Percentiles rank a stretch among this genome's conserved stretches.
Evolutionary conservation across 495 filamentous ascomycete species (phyloP).

Genomic region (Penicillium silybi): DNA sequence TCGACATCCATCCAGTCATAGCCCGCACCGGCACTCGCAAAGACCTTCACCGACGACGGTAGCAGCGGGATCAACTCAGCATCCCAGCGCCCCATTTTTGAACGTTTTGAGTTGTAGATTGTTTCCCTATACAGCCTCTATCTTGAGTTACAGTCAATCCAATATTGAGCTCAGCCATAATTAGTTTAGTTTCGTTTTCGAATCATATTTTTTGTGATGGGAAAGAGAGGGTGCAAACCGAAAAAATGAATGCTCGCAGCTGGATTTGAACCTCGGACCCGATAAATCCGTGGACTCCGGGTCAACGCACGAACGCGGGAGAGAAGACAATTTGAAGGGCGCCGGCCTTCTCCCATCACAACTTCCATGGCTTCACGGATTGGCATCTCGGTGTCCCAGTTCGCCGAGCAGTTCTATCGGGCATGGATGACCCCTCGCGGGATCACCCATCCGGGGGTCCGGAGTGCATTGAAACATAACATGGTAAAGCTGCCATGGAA

Average conservation of each 20-base stretch:
- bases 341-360: neutral
- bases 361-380: slow-evolving; percentile 11
- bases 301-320: neutral
- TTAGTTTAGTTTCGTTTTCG: neutral
- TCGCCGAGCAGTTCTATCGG: slow-evolving; percentile 47
- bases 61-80: slow-evolving; percentile 10
- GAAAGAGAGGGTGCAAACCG: too few relatives aligned
- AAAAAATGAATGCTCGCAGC: neutral
- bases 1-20: slow-evolving; percentile 18
- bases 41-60: slow-evolving; percentile 6
- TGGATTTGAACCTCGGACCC: neutral
- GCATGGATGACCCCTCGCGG: slow-evolving; percentile 42
- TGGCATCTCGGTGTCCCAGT: slow-evolving; percentile 50
- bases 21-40: slow-evolving; percentile 10
- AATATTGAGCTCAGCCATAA: neutral
- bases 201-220: neutral
- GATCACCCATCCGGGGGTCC: neutral
- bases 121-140: neutral
- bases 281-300: neutral
- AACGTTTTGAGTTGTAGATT: too few relatives aligned
- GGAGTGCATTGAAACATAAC: slow-evolving; percentile 4
- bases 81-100: slow-evolving; percentile 13
- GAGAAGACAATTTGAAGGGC: neutral
- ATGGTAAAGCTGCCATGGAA: slow-evolving; percentile 3
- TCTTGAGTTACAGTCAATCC: neutral